These are phyloP conservation scores for Halophytophthora polymorphica DNA, from an alignment of 352 stramenopile species.

Conservation along the genomic window DNA sequence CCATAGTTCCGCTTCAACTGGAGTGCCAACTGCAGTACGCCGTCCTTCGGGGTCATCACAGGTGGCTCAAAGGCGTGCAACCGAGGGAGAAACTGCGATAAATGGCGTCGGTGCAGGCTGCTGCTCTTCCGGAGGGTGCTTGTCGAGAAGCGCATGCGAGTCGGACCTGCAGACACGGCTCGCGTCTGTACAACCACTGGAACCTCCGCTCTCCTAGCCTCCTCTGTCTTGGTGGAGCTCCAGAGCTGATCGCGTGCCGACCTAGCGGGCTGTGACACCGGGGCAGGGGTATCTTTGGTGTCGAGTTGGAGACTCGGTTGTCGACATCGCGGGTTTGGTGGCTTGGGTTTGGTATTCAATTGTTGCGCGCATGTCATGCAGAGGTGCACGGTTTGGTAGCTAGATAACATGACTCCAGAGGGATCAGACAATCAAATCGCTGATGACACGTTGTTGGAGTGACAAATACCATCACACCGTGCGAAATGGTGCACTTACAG, in stretches of 20 bases:
- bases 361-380: conserved; percentile 33
- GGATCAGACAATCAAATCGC: neutral
- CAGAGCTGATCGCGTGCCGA: neutral
- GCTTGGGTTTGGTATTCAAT: conserved; percentile 19
- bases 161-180: conserved; percentile 22
- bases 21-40: conserved; percentile 33
- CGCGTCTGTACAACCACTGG: conserved; percentile 21
- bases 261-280: neutral
- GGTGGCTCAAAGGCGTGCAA: conserved; percentile 9
- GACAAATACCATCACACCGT: too few species aligned
- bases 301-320: conserved; percentile 1
- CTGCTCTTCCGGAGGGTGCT: conserved; percentile 30
- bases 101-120: conserved; percentile 25
- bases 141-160: conserved; percentile 32
- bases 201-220: conserved; percentile 12
- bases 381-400: conserved; percentile 43
- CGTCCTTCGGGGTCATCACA: conserved; percentile 17
- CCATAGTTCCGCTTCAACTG: conserved; percentile 39
- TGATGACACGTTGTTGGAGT: neutral
- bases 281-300: neutral
- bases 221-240: conserved; percentile 6
- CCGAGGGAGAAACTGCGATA: conserved; percentile 28
- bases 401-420: conserved; percentile 5
- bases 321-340: neutral
- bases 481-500: conserved; percentile 22